phyloP scores from a whole-genome alignment of 148 eudicot species.

The Fallopia convolvulus region DNA sequence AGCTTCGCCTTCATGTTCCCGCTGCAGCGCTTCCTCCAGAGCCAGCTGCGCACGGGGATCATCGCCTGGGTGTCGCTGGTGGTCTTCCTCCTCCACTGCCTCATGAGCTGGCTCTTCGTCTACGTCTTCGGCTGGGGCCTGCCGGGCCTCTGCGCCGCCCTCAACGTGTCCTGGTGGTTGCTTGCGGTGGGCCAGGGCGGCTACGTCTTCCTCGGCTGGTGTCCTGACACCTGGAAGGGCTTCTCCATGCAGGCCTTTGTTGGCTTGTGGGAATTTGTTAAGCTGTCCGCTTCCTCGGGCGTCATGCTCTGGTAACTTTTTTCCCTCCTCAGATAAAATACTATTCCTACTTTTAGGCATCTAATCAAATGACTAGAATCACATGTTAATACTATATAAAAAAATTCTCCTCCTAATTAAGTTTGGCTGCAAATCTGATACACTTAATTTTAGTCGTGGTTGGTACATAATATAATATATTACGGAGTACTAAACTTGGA shows the following conservation, averaged over 20 bases:
- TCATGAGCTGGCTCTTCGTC: constrained; percentile 36
- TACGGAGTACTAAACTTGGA: too few relatives aligned
- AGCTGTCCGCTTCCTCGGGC: constrained; percentile 55
- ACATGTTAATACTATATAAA: too few relatives aligned
- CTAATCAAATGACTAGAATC: too few relatives aligned
- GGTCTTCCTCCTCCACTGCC: constrained; percentile 23
- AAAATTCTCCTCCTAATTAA: too few relatives aligned
- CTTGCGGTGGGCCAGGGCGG: constrained; percentile 27
- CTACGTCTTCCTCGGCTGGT: constrained; percentile 41
- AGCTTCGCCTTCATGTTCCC: constrained; percentile 57
- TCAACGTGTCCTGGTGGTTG: constrained; percentile 52
- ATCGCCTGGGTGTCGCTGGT: constrained; percentile 42
- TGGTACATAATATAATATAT: too few relatives aligned
- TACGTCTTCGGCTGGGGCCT: constrained; percentile 34
- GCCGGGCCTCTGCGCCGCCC: constrained; percentile 31
- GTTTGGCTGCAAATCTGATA: too few relatives aligned
- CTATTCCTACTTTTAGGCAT: too few relatives aligned
- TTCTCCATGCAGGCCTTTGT: constrained; percentile 45
- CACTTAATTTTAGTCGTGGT: too few relatives aligned
- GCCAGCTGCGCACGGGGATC: constrained; percentile 46
- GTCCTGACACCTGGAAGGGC: constrained; percentile 55
- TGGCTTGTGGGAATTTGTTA: constrained; percentile 59
- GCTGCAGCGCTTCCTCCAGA: constrained; percentile 44
- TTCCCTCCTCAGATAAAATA: too few relatives aligned
- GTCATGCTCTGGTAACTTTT: constrained; percentile 56